Evolutionary conservation across 1,284 basidiomycete species (phyloP), one percentile per base, ranked within the genome.

Genomic region (Apiotrichum domesticum): DNA sequence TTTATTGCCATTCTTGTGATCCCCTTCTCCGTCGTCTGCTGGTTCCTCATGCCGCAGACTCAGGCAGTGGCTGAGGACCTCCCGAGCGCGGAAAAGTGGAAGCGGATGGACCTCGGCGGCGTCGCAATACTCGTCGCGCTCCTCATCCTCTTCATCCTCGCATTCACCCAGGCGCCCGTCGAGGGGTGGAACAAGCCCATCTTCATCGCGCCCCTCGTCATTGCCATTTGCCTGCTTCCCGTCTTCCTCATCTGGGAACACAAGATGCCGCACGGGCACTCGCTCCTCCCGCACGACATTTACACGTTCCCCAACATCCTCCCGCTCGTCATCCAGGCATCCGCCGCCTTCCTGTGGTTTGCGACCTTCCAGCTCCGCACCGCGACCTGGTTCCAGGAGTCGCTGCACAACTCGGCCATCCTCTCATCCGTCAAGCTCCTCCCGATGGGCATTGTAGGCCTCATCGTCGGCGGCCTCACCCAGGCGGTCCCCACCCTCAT

Each of bases 241-340:
- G 13, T 48, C 44, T 66, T 62, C 46, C 35, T 66, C 35, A 35
- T 65, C 21, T 72, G 64, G 64, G 72, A 74, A 55, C 42, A 57
- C 21, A 56, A 57, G 34, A 56, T 72, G 49, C 69, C 71, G 11
- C 52, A 56, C 29, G 73, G 70, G 3, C 73, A 72, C 58, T 59
- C 67, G 2, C 65, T 76, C 21, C 64, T 76, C 15, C 74, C 73
- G 9, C 69, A 73, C 62, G 68, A 68, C 39, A 64, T 73, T 35
- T 76, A 71, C 70, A 34, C 11, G 15, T 72, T 64, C 63, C 72
- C 72, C 55, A 76, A 76, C 67, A 71, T 76, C 56, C 67, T 70
- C 63, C 67, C 70, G 2, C 63, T 74, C 42, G 64, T 73, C 39
- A 51, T 74, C 42, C 73, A 72, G 62, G 65, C 69, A 56, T 69